Evolutionary conservation across 768 basidiomycete species (phyloP), one percentile per base, ranked within the genome.

Genomic region (Boletus eberwhitei): DNA sequence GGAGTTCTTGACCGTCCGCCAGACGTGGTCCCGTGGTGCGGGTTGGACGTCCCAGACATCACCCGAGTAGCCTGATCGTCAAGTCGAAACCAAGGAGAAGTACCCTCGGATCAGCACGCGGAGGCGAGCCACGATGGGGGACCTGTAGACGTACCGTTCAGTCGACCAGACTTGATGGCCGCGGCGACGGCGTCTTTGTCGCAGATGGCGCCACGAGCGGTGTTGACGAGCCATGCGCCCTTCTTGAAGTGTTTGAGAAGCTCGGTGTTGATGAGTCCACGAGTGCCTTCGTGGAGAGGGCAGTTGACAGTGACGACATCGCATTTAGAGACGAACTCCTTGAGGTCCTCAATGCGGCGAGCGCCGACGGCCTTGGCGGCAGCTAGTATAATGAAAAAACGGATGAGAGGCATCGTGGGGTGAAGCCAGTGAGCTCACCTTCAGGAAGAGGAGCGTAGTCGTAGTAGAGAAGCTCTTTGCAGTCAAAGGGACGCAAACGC

Each of bases 191-290:
- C 91, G 57, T 92, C 84, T 60, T 84, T 84, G 73, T 91, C 86
- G 68, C 89, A 92, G 64, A 96, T 93, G 39, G 93, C 93, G 41
- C 93, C 93, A 61, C 92, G 90, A 48, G 91, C 90, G 29, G 91
- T 93, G 81, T 96, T 96, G 66, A 96, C 87, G 64, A 95, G 83
- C 88, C 88, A 93, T 16, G 92, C 82, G 46, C 91, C 93, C 70
- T 88, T 87, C 81, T 96, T 96, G 81, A 95, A 88, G 74, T 90
- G 88, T 70, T 81, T 80, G 62, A 95, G 77, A 38, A 92, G 84
- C 37, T 93, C 90, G 38, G 81, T 78, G 75, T 93, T 90, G 66
- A 94, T 78, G 44, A 94, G 81, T 22, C 87, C 88, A 40, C 77
- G 77, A 38, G 93, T 93, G 26, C 84, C 85, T 68, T 93, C 91